Conservation (phyloP, 2,329 filamentous ascomycete genomes). For the Dactylellina cionopaga region DNA sequence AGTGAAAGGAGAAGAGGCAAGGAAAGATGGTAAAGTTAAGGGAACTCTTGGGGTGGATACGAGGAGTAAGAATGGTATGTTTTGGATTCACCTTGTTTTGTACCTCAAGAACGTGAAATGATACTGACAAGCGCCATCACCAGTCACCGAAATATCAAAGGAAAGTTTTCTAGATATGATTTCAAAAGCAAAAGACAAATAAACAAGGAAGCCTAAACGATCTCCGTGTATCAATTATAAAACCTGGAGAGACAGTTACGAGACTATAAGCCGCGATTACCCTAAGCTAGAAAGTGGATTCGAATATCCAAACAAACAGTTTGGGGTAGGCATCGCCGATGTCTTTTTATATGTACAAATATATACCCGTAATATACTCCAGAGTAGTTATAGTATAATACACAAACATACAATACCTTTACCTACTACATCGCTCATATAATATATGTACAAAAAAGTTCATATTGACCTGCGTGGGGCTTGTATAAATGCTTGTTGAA, state of each 20-base stretch:
- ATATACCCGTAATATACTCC: slow-evolving; percentile 26
- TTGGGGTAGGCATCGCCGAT: too few species aligned
- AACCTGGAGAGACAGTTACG: neutral
- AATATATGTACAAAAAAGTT: too few species aligned
- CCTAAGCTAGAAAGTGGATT: slow-evolving; percentile 15
- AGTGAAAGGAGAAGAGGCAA: slow-evolving; percentile 83
- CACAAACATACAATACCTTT: slow-evolving; percentile 22
- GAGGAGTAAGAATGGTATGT: slow-evolving; percentile 76
- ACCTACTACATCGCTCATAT: too few species aligned
- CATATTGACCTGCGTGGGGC: too few species aligned
- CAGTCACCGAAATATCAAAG: slow-evolving; percentile 91
- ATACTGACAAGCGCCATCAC: neutral
- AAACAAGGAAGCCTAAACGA: neutral
- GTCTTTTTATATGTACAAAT: neutral
- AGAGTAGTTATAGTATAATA: slow-evolving; percentile 10
- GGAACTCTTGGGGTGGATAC: slow-evolving; percentile 81
- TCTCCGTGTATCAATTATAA: neutral
- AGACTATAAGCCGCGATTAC: neutral
- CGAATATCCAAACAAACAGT: too few species aligned
- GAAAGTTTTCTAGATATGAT: slow-evolving; percentile 96
- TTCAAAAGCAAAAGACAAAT: slow-evolving; percentile 52
- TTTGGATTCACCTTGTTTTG: too few species aligned
- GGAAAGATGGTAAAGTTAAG: slow-evolving; percentile 73
- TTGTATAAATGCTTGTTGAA: too few species aligned
- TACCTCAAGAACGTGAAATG: neutral